Percentiles rank a stretch among this genome's conserved stretches.
phyloP scores from a whole-genome alignment of 768 basidiomycete genomes.

The Collybia sordida region DNA sequence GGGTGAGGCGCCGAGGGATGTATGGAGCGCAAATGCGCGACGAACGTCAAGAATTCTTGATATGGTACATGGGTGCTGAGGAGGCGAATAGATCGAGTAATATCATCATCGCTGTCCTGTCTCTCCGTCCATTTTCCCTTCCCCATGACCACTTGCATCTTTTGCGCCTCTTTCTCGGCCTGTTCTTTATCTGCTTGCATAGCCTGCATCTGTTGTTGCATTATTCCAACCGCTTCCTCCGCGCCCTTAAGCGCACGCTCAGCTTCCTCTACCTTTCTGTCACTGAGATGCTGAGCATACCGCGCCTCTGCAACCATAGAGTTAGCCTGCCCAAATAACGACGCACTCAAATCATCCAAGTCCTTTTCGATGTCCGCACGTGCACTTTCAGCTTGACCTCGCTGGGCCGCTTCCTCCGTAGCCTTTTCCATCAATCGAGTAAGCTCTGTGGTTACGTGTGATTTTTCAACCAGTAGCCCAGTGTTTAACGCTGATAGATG shows the following conservation, averaged over 20 bases:
- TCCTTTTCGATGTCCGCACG: slow-evolving; percentile 87
- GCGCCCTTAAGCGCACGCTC: slow-evolving; percentile 79
- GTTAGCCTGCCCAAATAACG: slow-evolving; percentile 90
- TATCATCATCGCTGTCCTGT: slow-evolving; percentile 23
- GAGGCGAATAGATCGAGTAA: slow-evolving; percentile 40
- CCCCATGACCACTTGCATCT: slow-evolving; percentile 52
- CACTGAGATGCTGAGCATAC: slow-evolving; percentile 58
- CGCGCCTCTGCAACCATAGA: slow-evolving; percentile 97
- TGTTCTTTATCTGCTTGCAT: slow-evolving; percentile 67
- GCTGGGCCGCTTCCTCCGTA: slow-evolving; percentile 90
- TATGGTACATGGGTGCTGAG: slow-evolving; percentile 74
- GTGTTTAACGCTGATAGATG: slow-evolving; percentile 91
- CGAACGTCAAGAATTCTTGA: slow-evolving; percentile 75
- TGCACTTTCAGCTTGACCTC: slow-evolving; percentile 88
- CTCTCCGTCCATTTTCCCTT: slow-evolving; percentile 70
- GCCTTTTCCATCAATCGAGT: slow-evolving; percentile 92
- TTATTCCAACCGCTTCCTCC: slow-evolving; percentile 79
- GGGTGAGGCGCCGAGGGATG: slow-evolving; percentile 59
- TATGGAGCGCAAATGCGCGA: slow-evolving; percentile 72
- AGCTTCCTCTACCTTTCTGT: slow-evolving; percentile 74
- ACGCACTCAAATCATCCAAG: slow-evolving; percentile 90
- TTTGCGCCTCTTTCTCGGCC: slow-evolving; percentile 51
- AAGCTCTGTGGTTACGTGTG: slow-evolving; percentile 88
- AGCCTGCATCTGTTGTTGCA: slow-evolving; percentile 84
- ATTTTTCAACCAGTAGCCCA: slow-evolving; percentile 88